Evolutionary conservation across 305 asterid species (phyloP).

Genomic region (Fraxinus albicans): DNA sequence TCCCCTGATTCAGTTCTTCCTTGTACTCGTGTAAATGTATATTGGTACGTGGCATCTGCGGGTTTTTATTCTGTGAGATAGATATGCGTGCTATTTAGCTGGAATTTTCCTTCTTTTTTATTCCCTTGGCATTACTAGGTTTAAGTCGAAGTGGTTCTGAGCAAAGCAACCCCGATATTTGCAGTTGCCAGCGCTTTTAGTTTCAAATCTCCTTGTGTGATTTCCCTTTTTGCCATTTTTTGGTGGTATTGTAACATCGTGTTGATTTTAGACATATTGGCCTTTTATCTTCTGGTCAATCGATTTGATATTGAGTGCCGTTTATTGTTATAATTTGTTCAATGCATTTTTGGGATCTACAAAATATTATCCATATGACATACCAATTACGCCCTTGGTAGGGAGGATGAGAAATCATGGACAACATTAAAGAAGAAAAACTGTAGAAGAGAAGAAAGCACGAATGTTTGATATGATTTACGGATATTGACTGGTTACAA

Average conservation of each 20-base stretch:
- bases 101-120: neutral
- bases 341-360: neutral
- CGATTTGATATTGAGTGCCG: neutral
- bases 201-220: neutral
- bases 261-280: neutral
- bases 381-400: neutral
- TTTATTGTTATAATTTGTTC: neutral
- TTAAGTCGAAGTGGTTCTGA: neutral
- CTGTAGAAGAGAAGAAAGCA: neutral
- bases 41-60: neutral
- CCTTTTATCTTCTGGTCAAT: neutral
- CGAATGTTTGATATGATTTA: neutral
- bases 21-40: slow-evolving; percentile 1
- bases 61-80: neutral
- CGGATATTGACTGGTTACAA: neutral
- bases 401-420: neutral
- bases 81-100: neutral
- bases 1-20: neutral
- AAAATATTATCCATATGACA: neutral
- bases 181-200: neutral
- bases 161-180: neutral
- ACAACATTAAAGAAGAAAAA: neutral
- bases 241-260: neutral
- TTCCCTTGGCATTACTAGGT: neutral
- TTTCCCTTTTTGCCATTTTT: neutral